Base-by-base conservation (phyloP, 108 stramenopile species). In the Cyclotella sp. region DNA sequence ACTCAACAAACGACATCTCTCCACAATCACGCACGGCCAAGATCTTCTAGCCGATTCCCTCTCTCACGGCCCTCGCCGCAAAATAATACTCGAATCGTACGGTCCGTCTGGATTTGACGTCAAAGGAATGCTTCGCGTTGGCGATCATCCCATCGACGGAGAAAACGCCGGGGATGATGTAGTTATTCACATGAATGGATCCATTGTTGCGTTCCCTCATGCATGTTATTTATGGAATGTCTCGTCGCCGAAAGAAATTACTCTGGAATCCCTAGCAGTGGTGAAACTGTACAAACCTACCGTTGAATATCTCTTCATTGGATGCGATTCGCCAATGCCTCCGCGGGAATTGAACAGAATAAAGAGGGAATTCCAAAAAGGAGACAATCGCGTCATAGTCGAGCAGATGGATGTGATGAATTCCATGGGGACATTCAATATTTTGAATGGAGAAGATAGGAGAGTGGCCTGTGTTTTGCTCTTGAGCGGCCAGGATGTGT, bases 381-480 rank as follows among this genome's bases (percentile, higher is more conserved):
- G 64, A 63, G 55, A 68, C 57, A 44, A 84, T 92, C 55, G 81
- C 89, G 30, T 57, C 12, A 57, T 57, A 24, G 88, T 90, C 9
- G 91, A 92, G 62, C 68, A 84, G 21, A 79, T 90, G 81, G 81
- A 88, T 72, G 52, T 92, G 44, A 78, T 82, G 46, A 90, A 92
- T 80, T 89, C 90, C 15, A 92, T 92, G 87, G 91, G 90, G 11
- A 92, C 91, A 0, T 95, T 95, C 43, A 95, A 95, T 76, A 87
- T 95, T 54, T 78, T 95, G 79, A 95, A 95, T 81, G 93, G 87
- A n/a, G 93, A 95, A 70, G 93, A 92, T 72, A 63, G 93, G 81
- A 69, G 78, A 46, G 91, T 95, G 15, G 90, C 84, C 0, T 87
- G 82, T 21, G 93, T 81, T 15, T 64, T 95, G 13, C 72, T 93